These are phyloP conservation scores for Cicer judaicum DNA, from an alignment of 306 rosid species.

Conservation along the genomic window DNA sequence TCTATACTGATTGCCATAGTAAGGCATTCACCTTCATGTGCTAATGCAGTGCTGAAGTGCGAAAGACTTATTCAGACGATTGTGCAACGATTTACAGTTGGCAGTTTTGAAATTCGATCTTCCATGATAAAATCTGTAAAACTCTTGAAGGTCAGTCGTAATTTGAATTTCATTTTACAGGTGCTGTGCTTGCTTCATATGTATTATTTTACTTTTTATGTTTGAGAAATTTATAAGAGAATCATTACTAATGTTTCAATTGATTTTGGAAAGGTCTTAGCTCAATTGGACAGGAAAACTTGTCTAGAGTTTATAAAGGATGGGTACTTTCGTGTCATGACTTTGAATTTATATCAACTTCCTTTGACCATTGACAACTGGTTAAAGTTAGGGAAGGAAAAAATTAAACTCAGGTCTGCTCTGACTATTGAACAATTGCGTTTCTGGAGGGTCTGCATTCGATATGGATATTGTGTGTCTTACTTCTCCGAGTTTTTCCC, in stretches of 20 bases:
- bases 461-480: constrained; percentile 79
- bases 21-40: constrained; percentile 94
- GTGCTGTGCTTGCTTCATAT: constrained; percentile 32
- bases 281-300: constrained; percentile 61
- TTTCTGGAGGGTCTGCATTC: constrained; percentile 93
- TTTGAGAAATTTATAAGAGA: constrained; percentile 21
- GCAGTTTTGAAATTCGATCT: constrained; percentile 60
- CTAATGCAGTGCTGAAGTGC: constrained; percentile 72
- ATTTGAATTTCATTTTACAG: constrained; percentile 33
- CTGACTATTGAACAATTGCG: constrained; percentile 84
- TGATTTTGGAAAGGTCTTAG: constrained; percentile 68
- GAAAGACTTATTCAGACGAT: constrained; percentile 76
- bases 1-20: constrained; percentile 82
- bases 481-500: constrained; percentile 77
- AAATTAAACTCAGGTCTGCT: constrained; percentile 75
- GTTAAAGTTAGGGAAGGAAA: constrained; percentile 74
- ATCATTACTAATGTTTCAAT: constrained; percentile 47
- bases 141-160: constrained; percentile 73
- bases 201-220: constrained; percentile 30
- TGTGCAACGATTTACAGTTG: constrained; percentile 64
- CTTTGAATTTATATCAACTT: constrained; percentile 74
- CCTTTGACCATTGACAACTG: constrained; percentile 76
- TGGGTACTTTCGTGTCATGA: constrained; percentile 74
- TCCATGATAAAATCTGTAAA: constrained; percentile 75
- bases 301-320: constrained; percentile 69